These are phyloP conservation scores for Acer campestre DNA, from an alignment of 345 rosid species.

Conservation along the genomic window DNA sequence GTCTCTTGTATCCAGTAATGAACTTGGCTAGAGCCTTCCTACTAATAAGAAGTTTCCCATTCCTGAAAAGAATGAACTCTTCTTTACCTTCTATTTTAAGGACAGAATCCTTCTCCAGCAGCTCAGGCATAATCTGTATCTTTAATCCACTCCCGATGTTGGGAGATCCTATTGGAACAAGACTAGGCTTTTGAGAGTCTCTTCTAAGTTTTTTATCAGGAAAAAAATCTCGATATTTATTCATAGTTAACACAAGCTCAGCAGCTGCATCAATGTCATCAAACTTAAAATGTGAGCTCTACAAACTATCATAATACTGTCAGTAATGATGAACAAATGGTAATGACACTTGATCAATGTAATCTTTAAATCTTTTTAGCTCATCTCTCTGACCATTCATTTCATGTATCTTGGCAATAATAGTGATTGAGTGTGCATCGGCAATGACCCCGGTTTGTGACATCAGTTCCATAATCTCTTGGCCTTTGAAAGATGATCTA, in stretches of 20 bases:
- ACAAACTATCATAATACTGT: constrained; percentile 63
- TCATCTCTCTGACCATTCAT: constrained; percentile 79
- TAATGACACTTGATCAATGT: constrained; percentile 45
- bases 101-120: constrained; percentile 53
- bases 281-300: constrained; percentile 68
- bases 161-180: constrained; percentile 73
- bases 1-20: constrained; percentile 55
- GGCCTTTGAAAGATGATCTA: constrained; percentile 69
- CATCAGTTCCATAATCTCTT: constrained; percentile 70
- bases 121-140: constrained; percentile 54
- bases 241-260: constrained; percentile 55
- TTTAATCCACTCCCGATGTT: constrained; percentile 63
- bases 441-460: constrained; percentile 54
- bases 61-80: constrained; percentile 44
- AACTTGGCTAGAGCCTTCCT: constrained; percentile 67
- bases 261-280: constrained; percentile 71
- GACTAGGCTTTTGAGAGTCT: constrained; percentile 32
- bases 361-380: constrained; percentile 63
- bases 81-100: constrained; percentile 36
- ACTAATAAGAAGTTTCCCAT: constrained; percentile 53
- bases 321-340: constrained; percentile 53
- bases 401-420: constrained; percentile 61
- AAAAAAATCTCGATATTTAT: constrained; percentile 28
- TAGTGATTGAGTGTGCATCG: constrained; percentile 68
- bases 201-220: constrained; percentile 27